Evolutionary conservation across 192 early-diverging fungal species (phyloP), one percentile per base, ranked within the genome.

Genomic region (Umbelopsis vinacea): DNA sequence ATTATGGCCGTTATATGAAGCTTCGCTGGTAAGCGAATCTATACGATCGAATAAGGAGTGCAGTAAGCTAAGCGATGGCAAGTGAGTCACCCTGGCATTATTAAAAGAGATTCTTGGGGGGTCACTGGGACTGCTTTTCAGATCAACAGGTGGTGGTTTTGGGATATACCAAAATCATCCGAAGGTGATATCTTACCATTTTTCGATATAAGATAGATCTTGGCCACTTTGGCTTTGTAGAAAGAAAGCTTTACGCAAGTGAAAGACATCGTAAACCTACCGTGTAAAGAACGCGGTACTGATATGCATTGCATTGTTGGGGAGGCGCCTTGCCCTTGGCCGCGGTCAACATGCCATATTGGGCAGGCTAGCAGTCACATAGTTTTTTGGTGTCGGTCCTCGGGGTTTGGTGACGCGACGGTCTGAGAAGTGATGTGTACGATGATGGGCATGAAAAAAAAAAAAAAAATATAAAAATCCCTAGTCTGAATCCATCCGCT

Each of bases 401-500:
- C 48, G 48, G 48, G 48, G 48, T 43, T 43, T 43, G 48, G 48
- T 50, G 48, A 50, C 48, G 48, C 48, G 48, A 50, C 48, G 15
- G 15, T 43, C 40, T 43, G 40, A 43, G n/a, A n/a, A n/a, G 40
- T 43, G 40, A 43, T 43, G 40, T 43, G 40, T 43, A 6, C 53
- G 22, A 35, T n/a, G 57, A 63, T 37, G 57, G 57, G 24, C 33
- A 63, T 63, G n/a, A 37, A 37, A 57, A 57, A 29, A 50, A 40
- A 40, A 40, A 40, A 40, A 50, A 50, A 50, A 50, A 50, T 50
- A 50, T 50, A 50, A 50, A 50, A 21, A 43, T 43, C 40, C 48
- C 48, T 50, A 50, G 48, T 63, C 57, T 63, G 33, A 63, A 19
- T 63, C 57, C 33, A 63, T 38, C 57, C 33, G 1, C 57, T 37